A percentile compares a stretch with the other conserved stretches of the same genome.
Evolutionary conservation across 768 basidiomycete genomes (phyloP).

Genomic region (Suillus lakei): DNA sequence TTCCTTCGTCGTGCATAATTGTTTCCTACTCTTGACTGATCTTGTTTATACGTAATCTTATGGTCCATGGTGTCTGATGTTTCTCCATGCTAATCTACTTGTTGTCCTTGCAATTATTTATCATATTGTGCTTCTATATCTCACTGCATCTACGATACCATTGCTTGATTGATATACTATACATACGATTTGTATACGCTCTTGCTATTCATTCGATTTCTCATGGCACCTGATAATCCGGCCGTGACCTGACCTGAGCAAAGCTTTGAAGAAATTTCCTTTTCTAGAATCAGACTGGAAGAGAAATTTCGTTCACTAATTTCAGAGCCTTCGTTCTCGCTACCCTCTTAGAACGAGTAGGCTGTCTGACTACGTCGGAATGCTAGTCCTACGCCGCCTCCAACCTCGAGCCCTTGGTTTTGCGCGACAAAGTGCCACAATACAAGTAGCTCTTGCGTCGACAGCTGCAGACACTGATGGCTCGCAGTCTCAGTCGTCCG

Average conservation of each 20-base stretch:
- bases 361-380: slow-evolving; percentile 4
- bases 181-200: slow-evolving; percentile 8
- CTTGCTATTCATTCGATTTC: not conserved
- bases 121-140: slow-evolving; percentile 10
- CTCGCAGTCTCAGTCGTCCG: slow-evolving; percentile 2
- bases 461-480: slow-evolving; percentile 4
- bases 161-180: slow-evolving; percentile 11
- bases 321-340: not conserved
- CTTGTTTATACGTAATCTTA: slow-evolving; percentile 15
- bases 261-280: not conserved
- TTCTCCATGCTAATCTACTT: slow-evolving; percentile 14
- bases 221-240: not conserved
- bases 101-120: slow-evolving; percentile 17
- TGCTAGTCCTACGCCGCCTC: slow-evolving; percentile 23
- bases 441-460: slow-evolving; percentile 16
- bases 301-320: not conserved
- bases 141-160: slow-evolving; percentile 12
- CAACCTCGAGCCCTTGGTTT: slow-evolving; percentile 13
- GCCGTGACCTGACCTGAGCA: not conserved
- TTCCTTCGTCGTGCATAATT: slow-evolving; percentile 14
- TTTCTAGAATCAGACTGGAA: not conserved
- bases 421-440: slow-evolving; percentile 11
- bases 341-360: not conserved
- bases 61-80: slow-evolving; percentile 1
- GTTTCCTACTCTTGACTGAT: slow-evolving; percentile 7